Conservation (phyloP, 164 flowering plant species). For the Magnolia changhungtana region DNA sequence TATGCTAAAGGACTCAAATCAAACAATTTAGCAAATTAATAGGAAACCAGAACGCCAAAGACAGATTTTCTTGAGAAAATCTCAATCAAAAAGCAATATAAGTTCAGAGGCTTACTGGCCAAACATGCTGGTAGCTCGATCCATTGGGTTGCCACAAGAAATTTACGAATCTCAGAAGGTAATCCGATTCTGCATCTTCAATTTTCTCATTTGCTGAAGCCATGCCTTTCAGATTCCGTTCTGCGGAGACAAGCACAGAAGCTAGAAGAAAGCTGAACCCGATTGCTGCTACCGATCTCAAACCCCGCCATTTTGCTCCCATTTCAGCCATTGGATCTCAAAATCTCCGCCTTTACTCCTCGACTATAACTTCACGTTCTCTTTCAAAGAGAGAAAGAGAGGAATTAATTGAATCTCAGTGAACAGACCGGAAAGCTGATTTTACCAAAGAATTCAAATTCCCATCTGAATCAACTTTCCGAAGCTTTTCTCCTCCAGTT, state of each 20-base stretch:
- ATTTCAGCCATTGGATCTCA: slow-evolving; percentile 37
- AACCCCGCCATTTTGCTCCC: slow-evolving; percentile 37
- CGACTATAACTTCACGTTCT: neutral
- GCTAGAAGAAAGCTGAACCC: slow-evolving; percentile 43
- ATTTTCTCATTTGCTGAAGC: slow-evolving; percentile 17
- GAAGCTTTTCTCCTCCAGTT: neutral
- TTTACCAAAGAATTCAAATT: neutral
- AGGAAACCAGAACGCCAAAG: neutral
- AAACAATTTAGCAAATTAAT: neutral
- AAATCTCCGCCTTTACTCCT: neutral
- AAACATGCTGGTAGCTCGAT: slow-evolving; percentile 78
- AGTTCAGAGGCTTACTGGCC: slow-evolving; percentile 71
- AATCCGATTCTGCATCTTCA: slow-evolving; percentile 22
- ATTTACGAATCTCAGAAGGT: slow-evolving; percentile 30
- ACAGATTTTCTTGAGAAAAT: neutral
- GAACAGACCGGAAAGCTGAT: neutral
- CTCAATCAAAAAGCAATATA: neutral
- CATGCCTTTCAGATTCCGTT: slow-evolving; percentile 41
- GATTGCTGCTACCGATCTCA: slow-evolving; percentile 35
- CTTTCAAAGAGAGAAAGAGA: neutral
- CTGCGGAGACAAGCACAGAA: slow-evolving; percentile 62
- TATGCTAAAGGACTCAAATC: neutral
- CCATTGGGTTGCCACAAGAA: slow-evolving; percentile 66
- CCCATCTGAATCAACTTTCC: neutral
- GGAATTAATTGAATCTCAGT: neutral